These are phyloP conservation scores for Russula emetica DNA, from an alignment of 768 basidiomycete genomes.

Conservation along the genomic window DNA sequence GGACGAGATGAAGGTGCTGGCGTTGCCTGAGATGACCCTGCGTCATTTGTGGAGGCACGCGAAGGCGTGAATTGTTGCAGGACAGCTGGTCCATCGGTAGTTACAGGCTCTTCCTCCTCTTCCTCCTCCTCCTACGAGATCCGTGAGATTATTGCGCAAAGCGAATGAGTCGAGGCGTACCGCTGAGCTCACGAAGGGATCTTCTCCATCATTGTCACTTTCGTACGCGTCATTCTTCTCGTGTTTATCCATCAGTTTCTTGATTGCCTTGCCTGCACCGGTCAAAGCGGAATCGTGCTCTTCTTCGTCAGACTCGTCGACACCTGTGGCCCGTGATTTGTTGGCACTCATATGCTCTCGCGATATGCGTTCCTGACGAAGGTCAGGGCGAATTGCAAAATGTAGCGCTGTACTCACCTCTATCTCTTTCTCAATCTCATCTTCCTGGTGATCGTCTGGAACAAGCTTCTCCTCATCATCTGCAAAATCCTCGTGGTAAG, in stretches of 20 bases:
- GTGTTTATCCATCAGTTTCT: slow-evolving; percentile 78
- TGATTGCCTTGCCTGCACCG: slow-evolving; percentile 73
- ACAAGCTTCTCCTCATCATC: slow-evolving; percentile 79
- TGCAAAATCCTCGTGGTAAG: slow-evolving; percentile 79
- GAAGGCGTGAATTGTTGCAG: slow-evolving; percentile 47
- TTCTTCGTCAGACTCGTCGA: slow-evolving; percentile 73
- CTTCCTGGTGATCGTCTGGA: slow-evolving; percentile 69
- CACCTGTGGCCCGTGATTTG: slow-evolving; percentile 60
- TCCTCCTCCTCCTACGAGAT: slow-evolving; percentile 55
- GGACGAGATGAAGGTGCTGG: slow-evolving; percentile 35
- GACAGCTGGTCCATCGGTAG: slow-evolving; percentile 44
- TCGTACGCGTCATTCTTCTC: slow-evolving; percentile 83
- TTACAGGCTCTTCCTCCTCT: slow-evolving; percentile 57
- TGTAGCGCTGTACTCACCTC: slow-evolving; percentile 47
- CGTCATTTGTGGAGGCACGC: slow-evolving; percentile 30
- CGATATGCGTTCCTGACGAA: slow-evolving; percentile 70
- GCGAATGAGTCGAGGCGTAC: slow-evolving; percentile 31
- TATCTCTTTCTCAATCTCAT: slow-evolving; percentile 70
- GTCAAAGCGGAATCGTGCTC: slow-evolving; percentile 56
- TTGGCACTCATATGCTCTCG: slow-evolving; percentile 77
- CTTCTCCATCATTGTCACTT: slow-evolving; percentile 59
- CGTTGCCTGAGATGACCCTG: slow-evolving; percentile 37
- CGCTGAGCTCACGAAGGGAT: slow-evolving; percentile 79
- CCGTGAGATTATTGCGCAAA: slow-evolving; percentile 19
- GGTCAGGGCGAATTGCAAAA: slow-evolving; percentile 13